Base-by-base conservation (phyloP, 495 filamentous ascomycete species). In the Rostrohypoxylon terebratum region DNA sequence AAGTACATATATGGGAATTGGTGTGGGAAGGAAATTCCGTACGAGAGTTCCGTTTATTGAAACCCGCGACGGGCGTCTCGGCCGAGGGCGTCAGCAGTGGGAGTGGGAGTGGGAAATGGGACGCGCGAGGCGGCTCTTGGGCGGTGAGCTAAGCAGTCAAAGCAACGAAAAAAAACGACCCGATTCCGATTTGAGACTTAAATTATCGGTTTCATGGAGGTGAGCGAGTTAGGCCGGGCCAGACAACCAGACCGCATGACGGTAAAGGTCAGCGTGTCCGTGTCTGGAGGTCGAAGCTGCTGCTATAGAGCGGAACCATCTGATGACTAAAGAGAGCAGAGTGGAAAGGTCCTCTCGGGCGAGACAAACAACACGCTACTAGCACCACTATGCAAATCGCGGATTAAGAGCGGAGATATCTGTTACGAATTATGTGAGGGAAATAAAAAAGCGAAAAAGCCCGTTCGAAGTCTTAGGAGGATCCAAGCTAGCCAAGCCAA, bases 161-260 rank as follows among this genome's bases (percentile, higher is more conserved):
- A 23, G 10, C 10, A 28, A 28, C 5, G 11, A 48, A 16, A 20
- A 5, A 10, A 31, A 14, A 25, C 23, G 23, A 53, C 48, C 48
- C 23, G 23, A 31, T 53, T 53, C 48, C 23, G 23, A 31, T 53
- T 45, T 45, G 0, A n/a, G 38, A 42, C 38, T 42, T 42, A 42
- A 42, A 14, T 45, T n/a, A 45, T 13, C 20, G 71, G 63, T 66
- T 66, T 69, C 71, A 74, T 69, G 66, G 62, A 69, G 48, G 47
- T 69, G 63, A 59, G 51, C 28, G 58, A 66, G 48, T 53, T 53
- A 53, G 66, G 62, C 58, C 62, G 58, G 47, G 54, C 61, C 55
- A 42, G 34, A 28, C 25, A 53, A 53, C 55, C 61, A 53, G 62
- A 66, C 66, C 71, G 23, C 48, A 69, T 66, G 57, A 58, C 61